Percentiles rank a stretch among this genome's conserved stretches.
Conservation (phyloP, 805 yeast genomes). For the Metschnikowia cubensis region DNA sequence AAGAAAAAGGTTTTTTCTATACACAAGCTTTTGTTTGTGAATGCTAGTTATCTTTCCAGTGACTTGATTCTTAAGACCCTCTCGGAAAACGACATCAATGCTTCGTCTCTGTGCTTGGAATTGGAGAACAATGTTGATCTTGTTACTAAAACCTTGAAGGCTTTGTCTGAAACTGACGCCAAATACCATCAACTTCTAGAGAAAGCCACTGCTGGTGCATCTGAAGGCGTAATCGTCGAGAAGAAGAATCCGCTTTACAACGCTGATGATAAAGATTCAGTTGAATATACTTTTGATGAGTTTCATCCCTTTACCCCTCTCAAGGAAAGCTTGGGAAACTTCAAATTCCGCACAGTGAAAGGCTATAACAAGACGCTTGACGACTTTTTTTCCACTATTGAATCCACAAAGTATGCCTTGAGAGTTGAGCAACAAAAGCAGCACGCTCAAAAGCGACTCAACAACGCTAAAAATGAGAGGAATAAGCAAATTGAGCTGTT, state of each 20-base stretch:
- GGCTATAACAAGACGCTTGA: slow-evolving; percentile 85
- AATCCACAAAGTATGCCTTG: slow-evolving; percentile 72
- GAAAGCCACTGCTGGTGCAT: slow-evolving; percentile 27
- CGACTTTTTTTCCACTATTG: slow-evolving; percentile 76
- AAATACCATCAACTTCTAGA: slow-evolving; percentile 37
- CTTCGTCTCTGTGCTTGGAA: slow-evolving; percentile 36
- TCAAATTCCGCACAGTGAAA: slow-evolving; percentile 40
- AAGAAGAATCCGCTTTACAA: slow-evolving; percentile 53
- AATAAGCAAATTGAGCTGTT: slow-evolving; percentile 64
- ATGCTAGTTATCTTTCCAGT: slow-evolving; percentile 71
- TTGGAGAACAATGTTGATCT: slow-evolving; percentile 24
- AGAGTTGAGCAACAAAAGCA: slow-evolving; percentile 71
- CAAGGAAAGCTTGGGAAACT: slow-evolving; percentile 24
- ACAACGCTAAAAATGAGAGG: slow-evolving; percentile 72
- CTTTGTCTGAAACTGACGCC: slow-evolving; percentile 46
- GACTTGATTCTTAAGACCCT: slow-evolving; percentile 68
- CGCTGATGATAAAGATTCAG: slow-evolving; percentile 38
- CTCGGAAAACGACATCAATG: slow-evolving; percentile 42
- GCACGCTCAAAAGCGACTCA: slow-evolving; percentile 70
- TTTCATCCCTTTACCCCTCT: slow-evolving; percentile 66
- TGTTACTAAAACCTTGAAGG: slow-evolving; percentile 30
- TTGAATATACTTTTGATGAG: slow-evolving; percentile 55
- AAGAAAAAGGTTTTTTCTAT: slow-evolving; percentile 53
- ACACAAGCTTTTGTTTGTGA: slow-evolving; percentile 64
- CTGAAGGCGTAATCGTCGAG: slow-evolving; percentile 60